phyloP scores from a whole-genome alignment of 345 rosid species.

The Heritiera fomes region DNA sequence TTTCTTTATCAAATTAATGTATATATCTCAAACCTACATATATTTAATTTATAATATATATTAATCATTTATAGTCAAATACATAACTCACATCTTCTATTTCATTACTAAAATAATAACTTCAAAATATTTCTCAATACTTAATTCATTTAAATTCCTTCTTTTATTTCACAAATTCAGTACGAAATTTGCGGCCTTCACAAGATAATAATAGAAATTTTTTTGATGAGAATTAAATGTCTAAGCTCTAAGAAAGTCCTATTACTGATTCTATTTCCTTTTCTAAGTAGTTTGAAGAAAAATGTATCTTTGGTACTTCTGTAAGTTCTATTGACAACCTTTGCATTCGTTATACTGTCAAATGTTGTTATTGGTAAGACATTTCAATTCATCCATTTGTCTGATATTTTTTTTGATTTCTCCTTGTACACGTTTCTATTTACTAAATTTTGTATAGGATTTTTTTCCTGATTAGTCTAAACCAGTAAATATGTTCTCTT shows the following conservation, averaged over 20 bases:
- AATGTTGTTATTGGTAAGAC: background rate
- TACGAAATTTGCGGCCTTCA: too few species aligned
- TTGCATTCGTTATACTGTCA: background rate
- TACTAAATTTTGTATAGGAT: conserved; percentile 4
- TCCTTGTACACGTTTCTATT: background rate
- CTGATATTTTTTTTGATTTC: conserved; percentile 16
- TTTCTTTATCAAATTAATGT: too few species aligned
- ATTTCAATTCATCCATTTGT: background rate
- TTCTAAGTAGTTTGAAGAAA: background rate
- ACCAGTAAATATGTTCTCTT: background rate
- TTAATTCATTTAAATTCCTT: too few species aligned
- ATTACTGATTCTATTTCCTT: background rate
- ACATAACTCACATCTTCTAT: too few species aligned
- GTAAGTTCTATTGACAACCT: background rate
- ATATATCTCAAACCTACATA: too few species aligned
- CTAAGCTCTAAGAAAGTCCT: background rate
- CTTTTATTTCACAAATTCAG: too few species aligned
- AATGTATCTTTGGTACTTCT: background rate
- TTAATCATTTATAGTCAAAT: too few species aligned
- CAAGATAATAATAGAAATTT: background rate
- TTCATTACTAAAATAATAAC: too few species aligned
- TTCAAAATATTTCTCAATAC: too few species aligned
- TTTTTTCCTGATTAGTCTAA: background rate
- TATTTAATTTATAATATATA: too few species aligned
- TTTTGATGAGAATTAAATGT: background rate